These are phyloP conservation scores for Phalaenopsis equestris DNA, from an alignment of 106 monocot genomes.

Conservation along the genomic window DNA sequence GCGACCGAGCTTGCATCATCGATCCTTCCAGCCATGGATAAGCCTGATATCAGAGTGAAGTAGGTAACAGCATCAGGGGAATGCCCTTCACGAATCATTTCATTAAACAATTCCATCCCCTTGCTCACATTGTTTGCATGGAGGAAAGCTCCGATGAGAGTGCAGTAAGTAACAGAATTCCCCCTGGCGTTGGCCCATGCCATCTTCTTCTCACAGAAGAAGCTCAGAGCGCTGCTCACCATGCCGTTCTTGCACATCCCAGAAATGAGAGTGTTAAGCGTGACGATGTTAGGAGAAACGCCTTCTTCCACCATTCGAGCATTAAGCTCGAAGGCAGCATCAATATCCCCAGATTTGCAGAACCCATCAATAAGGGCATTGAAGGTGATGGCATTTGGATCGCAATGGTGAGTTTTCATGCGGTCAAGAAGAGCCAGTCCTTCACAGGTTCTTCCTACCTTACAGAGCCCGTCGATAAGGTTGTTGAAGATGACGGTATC, in stretches of 20 bases:
- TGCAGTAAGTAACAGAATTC: conserved; percentile 52
- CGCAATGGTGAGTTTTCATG: conserved; percentile 32
- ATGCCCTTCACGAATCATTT: conserved; percentile 51
- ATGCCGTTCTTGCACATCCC: conserved; percentile 59
- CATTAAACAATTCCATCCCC: conserved; percentile 62
- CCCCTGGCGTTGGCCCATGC: conserved; percentile 29
- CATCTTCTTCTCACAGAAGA: conserved; percentile 35
- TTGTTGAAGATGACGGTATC: conserved; percentile 46
- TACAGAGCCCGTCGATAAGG: conserved; percentile 67
- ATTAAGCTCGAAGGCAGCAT: conserved; percentile 25
- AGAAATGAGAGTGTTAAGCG: conserved; percentile 49
- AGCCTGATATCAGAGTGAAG: conserved; percentile 73
- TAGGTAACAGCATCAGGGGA: conserved; percentile 51
- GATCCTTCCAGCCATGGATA: conserved; percentile 38
- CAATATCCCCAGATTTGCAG: conserved; percentile 50
- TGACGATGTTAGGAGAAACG: conserved; percentile 41
- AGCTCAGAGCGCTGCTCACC: conserved; percentile 44
- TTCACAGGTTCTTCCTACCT: conserved; percentile 43
- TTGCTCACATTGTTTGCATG: conserved; percentile 49
- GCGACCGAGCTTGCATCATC: conserved; percentile 48
- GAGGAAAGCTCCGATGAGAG: conserved; percentile 62
- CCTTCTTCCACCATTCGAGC: conserved; percentile 43
- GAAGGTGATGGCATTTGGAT: conserved; percentile 48
- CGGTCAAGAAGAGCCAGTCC: conserved; percentile 20
- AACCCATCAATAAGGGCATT: conserved; percentile 63